A percentile compares a stretch with the other conserved stretches of the same genome.
Evolutionary conservation across 2,329 filamentous ascomycete species (phyloP).

Genomic region (Colletotrichum tofieldiae): DNA sequence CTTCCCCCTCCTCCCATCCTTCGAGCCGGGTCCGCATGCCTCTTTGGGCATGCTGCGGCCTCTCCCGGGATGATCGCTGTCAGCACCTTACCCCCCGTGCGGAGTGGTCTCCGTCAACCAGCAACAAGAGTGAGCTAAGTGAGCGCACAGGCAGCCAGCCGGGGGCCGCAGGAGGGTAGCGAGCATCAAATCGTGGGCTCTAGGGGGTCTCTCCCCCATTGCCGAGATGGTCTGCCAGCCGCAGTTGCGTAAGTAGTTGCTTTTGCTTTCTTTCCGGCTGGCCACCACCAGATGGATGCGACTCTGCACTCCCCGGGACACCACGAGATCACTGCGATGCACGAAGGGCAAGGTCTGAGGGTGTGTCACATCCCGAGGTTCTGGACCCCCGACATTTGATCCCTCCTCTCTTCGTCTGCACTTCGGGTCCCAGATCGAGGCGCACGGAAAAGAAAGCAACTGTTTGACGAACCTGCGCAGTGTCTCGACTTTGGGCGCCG

Average conservation of each 20-base stretch:
- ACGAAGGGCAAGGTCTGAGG: background rate
- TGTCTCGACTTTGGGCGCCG: conserved; percentile 14
- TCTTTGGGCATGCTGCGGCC: conserved; percentile 24
- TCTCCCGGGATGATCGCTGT: conserved; percentile 39
- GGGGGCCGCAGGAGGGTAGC: too few species aligned
- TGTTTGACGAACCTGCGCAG: background rate
- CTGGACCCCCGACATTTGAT: conserved; percentile 22
- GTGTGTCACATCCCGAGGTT: conserved; percentile 34
- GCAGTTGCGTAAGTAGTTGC: background rate
- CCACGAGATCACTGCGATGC: conserved; percentile 16
- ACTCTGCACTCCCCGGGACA: conserved; percentile 3
- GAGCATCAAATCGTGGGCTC: conserved; percentile 25
- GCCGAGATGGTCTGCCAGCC: conserved; percentile 18
- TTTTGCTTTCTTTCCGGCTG: background rate
- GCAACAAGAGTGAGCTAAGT: background rate
- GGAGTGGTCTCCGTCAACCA: conserved; percentile 13
- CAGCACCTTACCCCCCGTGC: conserved; percentile 35
- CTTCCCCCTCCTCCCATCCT: conserved; percentile 11
- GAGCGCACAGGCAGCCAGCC: too few species aligned
- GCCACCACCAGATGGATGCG: background rate
- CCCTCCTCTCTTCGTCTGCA: conserved; percentile 1
- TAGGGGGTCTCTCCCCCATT: conserved; percentile 8
- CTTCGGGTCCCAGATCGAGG: conserved; percentile 6
- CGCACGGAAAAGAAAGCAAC: conserved; percentile 3
- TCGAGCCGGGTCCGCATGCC: conserved; percentile 38